Evolutionary conservation across 1,139 yeast species (phyloP), one percentile per base, ranked within the genome.

Genomic region (Scheffersomyces segobiensis): DNA sequence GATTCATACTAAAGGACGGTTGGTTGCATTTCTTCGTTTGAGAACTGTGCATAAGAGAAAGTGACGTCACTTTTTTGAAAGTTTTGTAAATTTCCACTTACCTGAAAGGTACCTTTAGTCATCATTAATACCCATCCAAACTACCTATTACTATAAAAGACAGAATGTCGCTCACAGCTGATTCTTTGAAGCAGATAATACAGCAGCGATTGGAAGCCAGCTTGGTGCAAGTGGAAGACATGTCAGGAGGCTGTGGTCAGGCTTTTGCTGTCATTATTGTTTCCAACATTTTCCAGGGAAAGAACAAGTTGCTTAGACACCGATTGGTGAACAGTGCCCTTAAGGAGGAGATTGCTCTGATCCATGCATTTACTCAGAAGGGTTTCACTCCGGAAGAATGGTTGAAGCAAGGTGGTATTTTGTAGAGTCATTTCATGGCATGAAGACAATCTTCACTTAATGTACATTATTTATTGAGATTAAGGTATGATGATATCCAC

Each of bases 311-410:
- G 58, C 85, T 88, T 79, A 85, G 99, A 70, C 97, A 93, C 67
- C 81, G 98, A 62, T 70, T 93, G 65, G 97, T 96, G 54, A 95
- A 96, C 73, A 80, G 74, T 50, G 87, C 91, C 0, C 80, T 95
- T 61, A 88, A 87, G 67, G 92, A 88, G 19, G 97, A 93, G 70
- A 91, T 95, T 52, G 88, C 91, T 0, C 76, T 82, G 5, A 93
- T 95, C 52, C 99, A 95, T 75, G 99, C 99, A 0, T 96, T 95
- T 71, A 92, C 98, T 0, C 98, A 95, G 68, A 93, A 91, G 75
- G 89, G 92, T 21, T 87, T 84, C 66, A 89, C 96, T 0, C 83
- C 84, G 2, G 87, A 83, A 39, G 96, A 90, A 71, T 90, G 93
- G 93, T 77, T 77, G 50, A 74, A 71, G 3, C 83, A 80, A 61